Percentiles rank a stretch among this genome's conserved stretches.
phyloP scores from a whole-genome alignment of 352 stramenopile species.

The Saprolegnia parasitica region DNA sequence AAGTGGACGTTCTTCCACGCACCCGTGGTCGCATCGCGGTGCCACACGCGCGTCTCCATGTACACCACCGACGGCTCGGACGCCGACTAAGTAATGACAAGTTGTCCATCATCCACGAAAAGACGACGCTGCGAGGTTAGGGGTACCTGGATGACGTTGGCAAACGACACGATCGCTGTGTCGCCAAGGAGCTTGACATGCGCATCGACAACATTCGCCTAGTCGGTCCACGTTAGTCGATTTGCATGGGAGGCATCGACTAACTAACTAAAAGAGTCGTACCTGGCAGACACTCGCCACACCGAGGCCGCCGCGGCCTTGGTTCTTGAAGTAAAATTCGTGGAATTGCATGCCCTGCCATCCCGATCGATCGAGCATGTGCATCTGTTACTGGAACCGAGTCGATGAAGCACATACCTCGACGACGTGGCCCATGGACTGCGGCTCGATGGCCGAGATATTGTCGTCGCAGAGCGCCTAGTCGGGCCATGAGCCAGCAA shows the following conservation, averaged over 20 bases:
- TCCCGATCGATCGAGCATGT: too few species aligned
- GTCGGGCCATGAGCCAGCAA: too few species aligned
- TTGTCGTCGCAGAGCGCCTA: constrained; percentile 16
- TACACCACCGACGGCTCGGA: constrained; percentile 23
- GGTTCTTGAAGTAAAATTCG: constrained; percentile 29
- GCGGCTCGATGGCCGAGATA: constrained; percentile 17
- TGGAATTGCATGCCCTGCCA: constrained; percentile 20
- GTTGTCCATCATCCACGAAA: too few species aligned
- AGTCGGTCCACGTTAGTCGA: neutral
- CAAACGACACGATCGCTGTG: constrained; percentile 25
- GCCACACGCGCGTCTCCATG: constrained; percentile 28
- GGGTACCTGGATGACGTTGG: constrained; percentile 27
- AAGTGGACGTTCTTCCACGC: constrained; percentile 29
- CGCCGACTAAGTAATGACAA: constrained; percentile 11
- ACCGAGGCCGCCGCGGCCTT: constrained; percentile 17
- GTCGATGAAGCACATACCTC: neutral
- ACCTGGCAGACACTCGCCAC: constrained; percentile 20
- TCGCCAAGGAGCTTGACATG: constrained; percentile 27
- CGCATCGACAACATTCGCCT: constrained; percentile 26
- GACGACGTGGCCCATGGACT: constrained; percentile 26
- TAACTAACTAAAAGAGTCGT: constrained; percentile 5
- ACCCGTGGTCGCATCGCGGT: constrained; percentile 5
- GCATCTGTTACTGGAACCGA: too few species aligned
- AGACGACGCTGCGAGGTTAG: neutral
- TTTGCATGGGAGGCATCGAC: neutral